Percentiles rank a stretch among this genome's conserved stretches.
Evolutionary conservation across 176 grass and related monocot species (phyloP).

Genomic region (Triticum dicoccoides): DNA sequence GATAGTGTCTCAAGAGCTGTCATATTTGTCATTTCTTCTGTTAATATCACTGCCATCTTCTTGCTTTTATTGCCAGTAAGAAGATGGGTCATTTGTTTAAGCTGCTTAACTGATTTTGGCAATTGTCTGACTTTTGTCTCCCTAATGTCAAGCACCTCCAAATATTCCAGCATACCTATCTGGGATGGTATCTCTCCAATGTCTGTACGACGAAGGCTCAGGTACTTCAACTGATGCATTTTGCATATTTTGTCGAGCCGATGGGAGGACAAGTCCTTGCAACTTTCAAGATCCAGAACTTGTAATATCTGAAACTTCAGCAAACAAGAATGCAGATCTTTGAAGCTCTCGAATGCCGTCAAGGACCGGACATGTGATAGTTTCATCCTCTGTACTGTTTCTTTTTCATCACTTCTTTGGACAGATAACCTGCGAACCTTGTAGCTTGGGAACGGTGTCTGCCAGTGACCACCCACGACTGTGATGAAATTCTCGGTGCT

Average conservation of each 20-base stretch:
- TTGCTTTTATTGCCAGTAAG: slow-evolving; percentile 10
- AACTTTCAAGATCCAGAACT: slow-evolving; percentile 30
- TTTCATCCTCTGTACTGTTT: neutral
- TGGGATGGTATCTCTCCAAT: neutral
- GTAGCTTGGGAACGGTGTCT: slow-evolving; percentile 7
- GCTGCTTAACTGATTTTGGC: neutral
- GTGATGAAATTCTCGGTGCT: slow-evolving; percentile 34
- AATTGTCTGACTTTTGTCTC: neutral
- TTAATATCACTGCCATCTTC: neutral
- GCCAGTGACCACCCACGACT: slow-evolving; percentile 17
- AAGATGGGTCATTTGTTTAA: slow-evolving; percentile 7
- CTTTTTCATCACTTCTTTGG: slow-evolving; percentile 3
- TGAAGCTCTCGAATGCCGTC: neutral
- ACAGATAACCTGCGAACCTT: slow-evolving; percentile 1
- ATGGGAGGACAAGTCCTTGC: neutral
- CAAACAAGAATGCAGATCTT: neutral
- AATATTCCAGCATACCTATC: neutral
- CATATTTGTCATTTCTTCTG: slow-evolving; percentile 17
- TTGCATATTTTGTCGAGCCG: slow-evolving; percentile 16
- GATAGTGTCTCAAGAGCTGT: slow-evolving; percentile 11
- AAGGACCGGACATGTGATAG: slow-evolving; percentile 26
- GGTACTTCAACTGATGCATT: slow-evolving; percentile 29
- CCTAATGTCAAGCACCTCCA: slow-evolving; percentile 37
- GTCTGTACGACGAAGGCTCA: neutral
- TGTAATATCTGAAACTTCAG: neutral